Conservation (phyloP, 139 green algal species). For the Picochlorum sp. region DNA sequence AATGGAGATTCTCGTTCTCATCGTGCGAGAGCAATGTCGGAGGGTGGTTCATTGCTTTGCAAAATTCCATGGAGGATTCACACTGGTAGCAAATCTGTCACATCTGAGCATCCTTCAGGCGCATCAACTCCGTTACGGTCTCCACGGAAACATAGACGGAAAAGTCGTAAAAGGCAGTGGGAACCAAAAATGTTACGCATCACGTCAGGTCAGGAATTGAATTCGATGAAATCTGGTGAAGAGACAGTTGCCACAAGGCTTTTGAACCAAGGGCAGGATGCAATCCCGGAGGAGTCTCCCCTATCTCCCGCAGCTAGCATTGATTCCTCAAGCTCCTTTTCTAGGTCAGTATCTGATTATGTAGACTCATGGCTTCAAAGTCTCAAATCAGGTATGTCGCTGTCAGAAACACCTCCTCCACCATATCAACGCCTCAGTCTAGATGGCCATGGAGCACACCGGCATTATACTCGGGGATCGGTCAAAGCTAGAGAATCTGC, state of each 20-base stretch:
- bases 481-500: conserved; percentile 5
- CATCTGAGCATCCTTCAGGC: no score
- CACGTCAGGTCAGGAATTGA: not conserved
- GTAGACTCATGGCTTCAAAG: not conserved
- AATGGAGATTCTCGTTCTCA: no score
- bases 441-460: not conserved
- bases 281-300: not conserved
- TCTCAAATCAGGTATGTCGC: not conserved
- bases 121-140: no score
- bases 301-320: not conserved
- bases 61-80: no score
- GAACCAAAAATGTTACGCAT: not conserved
- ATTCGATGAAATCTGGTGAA: not conserved
- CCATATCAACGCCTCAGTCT: conserved; percentile 12
- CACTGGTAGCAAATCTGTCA: no score
- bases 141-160: no score
- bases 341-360: conserved; percentile 1
- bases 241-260: not conserved
- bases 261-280: not conserved
- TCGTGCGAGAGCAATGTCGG: no score
- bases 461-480: conserved; percentile 16
- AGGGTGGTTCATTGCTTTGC: no score
- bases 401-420: not conserved
- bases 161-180: not conserved
- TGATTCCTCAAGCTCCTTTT: not conserved